Percentiles rank a stretch among this genome's conserved stretches.
phyloP scores from a whole-genome alignment of 176 grass and related monocot genomes.

The Phragmites australis region DNA sequence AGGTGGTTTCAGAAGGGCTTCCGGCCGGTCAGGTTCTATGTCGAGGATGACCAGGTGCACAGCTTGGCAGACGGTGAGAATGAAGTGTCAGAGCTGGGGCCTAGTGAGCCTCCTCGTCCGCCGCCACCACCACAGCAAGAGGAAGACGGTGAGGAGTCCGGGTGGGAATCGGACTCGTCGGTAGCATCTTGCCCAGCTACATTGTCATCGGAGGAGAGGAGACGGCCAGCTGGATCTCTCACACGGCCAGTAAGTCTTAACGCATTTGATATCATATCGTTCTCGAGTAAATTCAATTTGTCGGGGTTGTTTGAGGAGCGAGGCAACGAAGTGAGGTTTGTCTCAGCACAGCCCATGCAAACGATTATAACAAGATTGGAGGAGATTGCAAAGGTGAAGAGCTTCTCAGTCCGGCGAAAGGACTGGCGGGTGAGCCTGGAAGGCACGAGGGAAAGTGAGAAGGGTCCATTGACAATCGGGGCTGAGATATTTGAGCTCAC shows the following conservation, averaged over 20 bases:
- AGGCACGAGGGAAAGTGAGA: slow-evolving; percentile 86
- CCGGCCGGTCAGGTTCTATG: slow-evolving; percentile 75
- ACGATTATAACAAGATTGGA: slow-evolving; percentile 80
- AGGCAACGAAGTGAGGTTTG: slow-evolving; percentile 76
- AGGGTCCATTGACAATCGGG: slow-evolving; percentile 82
- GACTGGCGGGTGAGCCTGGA: slow-evolving; percentile 89
- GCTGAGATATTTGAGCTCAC: slow-evolving; percentile 97
- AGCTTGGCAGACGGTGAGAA: slow-evolving; percentile 48
- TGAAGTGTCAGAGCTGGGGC: background rate
- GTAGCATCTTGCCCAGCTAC: slow-evolving; percentile 90
- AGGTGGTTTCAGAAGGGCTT: slow-evolving; percentile 96
- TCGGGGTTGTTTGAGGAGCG: slow-evolving; percentile 89
- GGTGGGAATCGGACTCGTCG: slow-evolving; percentile 88
- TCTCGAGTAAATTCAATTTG: slow-evolving; percentile 83
- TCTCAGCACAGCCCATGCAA: slow-evolving; percentile 65
- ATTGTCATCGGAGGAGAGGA: slow-evolving; percentile 58
- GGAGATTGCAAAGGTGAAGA: slow-evolving; percentile 85
- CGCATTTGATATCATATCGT: slow-evolving; percentile 96
- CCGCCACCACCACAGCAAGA: slow-evolving; percentile 25
- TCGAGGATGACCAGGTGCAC: slow-evolving; percentile 84
- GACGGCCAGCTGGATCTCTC: slow-evolving; percentile 33
- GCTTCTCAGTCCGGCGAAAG: slow-evolving; percentile 73
- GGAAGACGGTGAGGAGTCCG: slow-evolving; percentile 59
- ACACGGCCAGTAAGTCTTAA: slow-evolving; percentile 84
- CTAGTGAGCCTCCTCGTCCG: slow-evolving; percentile 36